Base-by-base conservation (phyloP, 306 rosid species). In the Cucumis melo region DNA sequence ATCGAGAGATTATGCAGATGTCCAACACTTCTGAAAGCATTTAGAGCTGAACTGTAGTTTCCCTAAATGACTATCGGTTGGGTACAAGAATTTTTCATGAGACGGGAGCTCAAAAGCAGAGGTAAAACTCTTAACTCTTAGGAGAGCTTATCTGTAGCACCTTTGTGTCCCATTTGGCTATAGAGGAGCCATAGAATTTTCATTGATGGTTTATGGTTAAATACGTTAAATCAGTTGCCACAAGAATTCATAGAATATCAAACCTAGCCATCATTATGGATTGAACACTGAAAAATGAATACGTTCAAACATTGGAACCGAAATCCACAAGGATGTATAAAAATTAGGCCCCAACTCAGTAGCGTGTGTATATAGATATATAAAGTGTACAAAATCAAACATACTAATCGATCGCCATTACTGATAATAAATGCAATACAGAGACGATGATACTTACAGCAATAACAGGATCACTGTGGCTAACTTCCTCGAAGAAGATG, bases 391-490 rank as follows among this genome's bases (percentile, higher is more conserved):
- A 64, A 38, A 65, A 65, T 10, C 24, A 38, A 38, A 66, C 73
- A 66, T 1, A 48, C 29, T 66, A 66, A 5, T 14, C 50, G 15
- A 29, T 36, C 72, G 51, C 15, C 72, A 39, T 65, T 38, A n/a
- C 10, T 65, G 72, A 38, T 38, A n/a, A 17, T 19, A 32, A 15
- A 63, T 19, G 71, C 48, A 64, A 20, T 21, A 66, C 44, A 77
- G 2, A 13, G 50, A 54, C 19, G 77, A 36, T 41, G 56, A 36
- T 44, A 79, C 80, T 86, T 82, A 88, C 96, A 14, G 94, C 97
- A 44, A 93, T 84, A 59, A 93, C 94, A 79, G 94, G 97, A 75
- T 91, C 88, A 10, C 77, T 61, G 56, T 58, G 89, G 85, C 86
- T 83, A 72, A 93, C 93, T 84, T 86, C 81, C 19, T 80, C 73